These are phyloP conservation scores for Trichothecium roseum DNA, from an alignment of 2,329 filamentous ascomycete genomes.

Conservation along the genomic window DNA sequence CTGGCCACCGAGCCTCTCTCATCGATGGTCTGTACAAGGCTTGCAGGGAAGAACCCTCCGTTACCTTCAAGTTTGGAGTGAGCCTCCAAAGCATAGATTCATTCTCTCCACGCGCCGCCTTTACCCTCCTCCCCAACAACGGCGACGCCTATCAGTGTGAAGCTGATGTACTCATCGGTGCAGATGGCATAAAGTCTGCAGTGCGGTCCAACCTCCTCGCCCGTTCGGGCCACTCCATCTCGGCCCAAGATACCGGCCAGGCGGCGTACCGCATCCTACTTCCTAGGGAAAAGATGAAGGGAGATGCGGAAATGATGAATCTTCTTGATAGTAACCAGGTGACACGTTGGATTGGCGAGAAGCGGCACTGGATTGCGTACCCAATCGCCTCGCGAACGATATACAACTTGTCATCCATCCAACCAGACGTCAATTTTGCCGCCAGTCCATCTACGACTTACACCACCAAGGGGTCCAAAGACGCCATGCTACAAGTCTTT, in stretches of 20 bases:
- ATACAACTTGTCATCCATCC: slow-evolving; percentile 54
- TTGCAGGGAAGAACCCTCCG: slow-evolving; percentile 51
- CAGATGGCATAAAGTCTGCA: slow-evolving; percentile 45
- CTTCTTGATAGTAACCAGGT: slow-evolving; percentile 58
- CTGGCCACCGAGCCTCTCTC: slow-evolving; percentile 65
- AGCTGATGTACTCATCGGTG: slow-evolving; percentile 41
- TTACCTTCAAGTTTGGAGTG: slow-evolving; percentile 60
- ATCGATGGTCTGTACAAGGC: slow-evolving; percentile 59
- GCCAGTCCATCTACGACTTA: slow-evolving; percentile 47
- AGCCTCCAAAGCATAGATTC: slow-evolving; percentile 44
- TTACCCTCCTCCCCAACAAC: slow-evolving; percentile 48
- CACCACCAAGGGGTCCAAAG: slow-evolving; percentile 52
- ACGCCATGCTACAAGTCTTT: slow-evolving; percentile 51
- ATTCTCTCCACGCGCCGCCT: slow-evolving; percentile 47
- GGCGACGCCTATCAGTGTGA: slow-evolving; percentile 42
- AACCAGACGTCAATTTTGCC: slow-evolving; percentile 51
- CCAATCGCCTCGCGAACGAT: slow-evolving; percentile 56
- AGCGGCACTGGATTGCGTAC: slow-evolving; percentile 69
- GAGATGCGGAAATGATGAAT: slow-evolving; percentile 57
- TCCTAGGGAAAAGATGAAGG: slow-evolving; percentile 52
- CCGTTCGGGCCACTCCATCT: slow-evolving; percentile 21
- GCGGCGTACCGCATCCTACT: slow-evolving; percentile 75
- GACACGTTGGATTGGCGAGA: slow-evolving; percentile 66
- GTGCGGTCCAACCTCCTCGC: slow-evolving; percentile 41
- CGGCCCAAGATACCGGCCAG: slow-evolving; percentile 57